Evolutionary conservation across 257 asterid species (phyloP).

Genomic region (Ligustrum vulgare): DNA sequence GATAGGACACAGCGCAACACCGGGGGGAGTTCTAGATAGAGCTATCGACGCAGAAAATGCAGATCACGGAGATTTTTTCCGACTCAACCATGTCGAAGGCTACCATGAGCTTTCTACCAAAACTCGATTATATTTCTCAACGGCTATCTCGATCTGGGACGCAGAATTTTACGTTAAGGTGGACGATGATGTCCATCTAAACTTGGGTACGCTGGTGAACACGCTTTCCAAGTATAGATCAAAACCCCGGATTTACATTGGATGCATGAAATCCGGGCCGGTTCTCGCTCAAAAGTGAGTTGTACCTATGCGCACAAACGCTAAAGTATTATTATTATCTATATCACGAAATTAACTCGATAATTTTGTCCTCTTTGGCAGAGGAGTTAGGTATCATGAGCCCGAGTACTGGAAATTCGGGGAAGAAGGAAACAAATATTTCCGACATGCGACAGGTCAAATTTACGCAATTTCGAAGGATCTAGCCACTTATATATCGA

Average conservation of each 20-base stretch:
- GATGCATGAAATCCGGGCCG: constrained; percentile 88
- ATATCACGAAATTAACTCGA: not conserved
- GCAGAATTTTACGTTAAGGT: constrained; percentile 75
- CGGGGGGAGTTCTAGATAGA: constrained; percentile 55
- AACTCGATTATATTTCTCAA: constrained; percentile 61
- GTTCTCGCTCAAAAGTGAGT: constrained; percentile 63
- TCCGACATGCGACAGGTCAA: constrained; percentile 89
- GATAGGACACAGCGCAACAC: constrained; percentile 59
- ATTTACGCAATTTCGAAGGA: constrained; percentile 75
- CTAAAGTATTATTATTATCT: no score
- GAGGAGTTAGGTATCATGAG: constrained; percentile 76
- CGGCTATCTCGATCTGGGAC: constrained; percentile 62
- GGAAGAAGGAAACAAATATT: constrained; percentile 78
- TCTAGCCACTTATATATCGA: constrained; percentile 66
- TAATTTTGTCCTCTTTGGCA: constrained; percentile 18
- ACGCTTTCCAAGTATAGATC: constrained; percentile 56
- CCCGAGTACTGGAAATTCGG: constrained; percentile 88
- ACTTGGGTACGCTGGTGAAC: constrained; percentile 44
- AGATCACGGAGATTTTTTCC: constrained; percentile 52
- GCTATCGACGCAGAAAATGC: constrained; percentile 57
- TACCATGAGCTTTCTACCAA: constrained; percentile 66
- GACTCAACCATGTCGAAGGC: constrained; percentile 65
- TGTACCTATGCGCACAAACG: not conserved
- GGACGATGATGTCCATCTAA: constrained; percentile 84
- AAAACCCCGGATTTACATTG: constrained; percentile 66